These are phyloP conservation scores for Candolleomyces eurysporus DNA, from an alignment of 768 basidiomycete species.

Conservation along the genomic window DNA sequence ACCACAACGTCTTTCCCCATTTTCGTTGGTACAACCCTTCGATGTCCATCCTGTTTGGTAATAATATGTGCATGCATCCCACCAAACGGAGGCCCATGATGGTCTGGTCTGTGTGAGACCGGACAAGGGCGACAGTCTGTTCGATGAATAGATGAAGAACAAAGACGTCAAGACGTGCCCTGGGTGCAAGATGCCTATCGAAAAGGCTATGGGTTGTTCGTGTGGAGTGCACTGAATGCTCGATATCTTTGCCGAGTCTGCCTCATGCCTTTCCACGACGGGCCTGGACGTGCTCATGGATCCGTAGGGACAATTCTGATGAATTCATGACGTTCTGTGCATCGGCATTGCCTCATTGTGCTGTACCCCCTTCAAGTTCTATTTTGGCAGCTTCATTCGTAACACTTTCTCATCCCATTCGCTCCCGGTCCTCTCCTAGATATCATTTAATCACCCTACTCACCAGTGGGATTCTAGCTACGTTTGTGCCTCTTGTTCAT, in stretches of 20 bases:
- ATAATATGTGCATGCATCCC: constrained; percentile 66
- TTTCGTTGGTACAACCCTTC: constrained; percentile 43
- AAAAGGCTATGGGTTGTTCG: constrained; percentile 75
- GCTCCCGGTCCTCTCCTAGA: too few species aligned
- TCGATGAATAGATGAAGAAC: constrained; percentile 58
- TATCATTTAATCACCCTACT: too few species aligned
- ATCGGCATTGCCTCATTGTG: too few species aligned
- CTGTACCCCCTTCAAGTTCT: too few species aligned
- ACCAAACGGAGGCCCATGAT: constrained; percentile 58
- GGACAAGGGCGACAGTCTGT: constrained; percentile 52
- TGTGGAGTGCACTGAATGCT: constrained; percentile 72
- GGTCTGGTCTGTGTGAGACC: constrained; percentile 63
- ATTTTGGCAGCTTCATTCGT: too few species aligned
- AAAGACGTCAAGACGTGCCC: constrained; percentile 78
- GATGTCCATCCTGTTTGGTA: constrained; percentile 68
- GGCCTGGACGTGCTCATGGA: constrained; percentile 38
- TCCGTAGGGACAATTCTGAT: too few species aligned
- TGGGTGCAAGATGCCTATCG: constrained; percentile 66
- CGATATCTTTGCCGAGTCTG: constrained; percentile 85
- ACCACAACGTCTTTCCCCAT: not conserved
- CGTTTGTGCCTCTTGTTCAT: too few species aligned
- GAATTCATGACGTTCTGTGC: too few species aligned
- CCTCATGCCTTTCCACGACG: constrained; percentile 62
- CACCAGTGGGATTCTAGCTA: too few species aligned
- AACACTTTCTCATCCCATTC: too few species aligned